These are phyloP conservation scores for Zoysia pacifica DNA, from an alignment of 176 grass and related monocot species.

Conservation along the genomic window DNA sequence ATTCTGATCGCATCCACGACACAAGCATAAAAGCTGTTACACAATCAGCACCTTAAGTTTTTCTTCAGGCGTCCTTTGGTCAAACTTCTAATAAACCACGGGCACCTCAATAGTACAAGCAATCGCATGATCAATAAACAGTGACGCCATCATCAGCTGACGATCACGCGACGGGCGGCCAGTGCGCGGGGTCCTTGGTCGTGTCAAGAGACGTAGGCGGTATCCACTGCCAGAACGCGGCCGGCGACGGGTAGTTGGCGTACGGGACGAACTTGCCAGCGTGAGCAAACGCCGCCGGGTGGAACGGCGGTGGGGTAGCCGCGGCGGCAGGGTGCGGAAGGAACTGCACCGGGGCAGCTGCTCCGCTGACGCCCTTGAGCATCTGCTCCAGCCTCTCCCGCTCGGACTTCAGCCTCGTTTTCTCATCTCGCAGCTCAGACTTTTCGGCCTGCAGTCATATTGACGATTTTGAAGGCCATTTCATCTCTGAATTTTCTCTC, in stretches of 20 bases:
- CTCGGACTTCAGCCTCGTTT: conserved; percentile 78
- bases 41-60: conserved; percentile 40
- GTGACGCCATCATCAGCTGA: background rate
- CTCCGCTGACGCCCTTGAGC: conserved; percentile 56
- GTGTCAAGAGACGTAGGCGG: conserved; percentile 88
- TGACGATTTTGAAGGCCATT: background rate
- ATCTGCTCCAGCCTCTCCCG: conserved; percentile 84
- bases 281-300: conserved; percentile 48
- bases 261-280: conserved; percentile 59
- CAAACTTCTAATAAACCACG: conserved; percentile 35
- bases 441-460: conserved; percentile 66
- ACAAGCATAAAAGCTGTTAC: conserved; percentile 40
- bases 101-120: conserved; percentile 14
- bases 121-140: background rate
- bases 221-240: conserved; percentile 92
- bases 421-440: conserved; percentile 81
- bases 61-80: conserved; percentile 22
- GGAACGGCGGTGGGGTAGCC: conserved; percentile 35
- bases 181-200: conserved; percentile 76
- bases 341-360: conserved; percentile 52
- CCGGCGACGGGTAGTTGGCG: conserved; percentile 63
- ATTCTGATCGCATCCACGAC: conserved; percentile 31
- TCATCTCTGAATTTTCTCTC: background rate
- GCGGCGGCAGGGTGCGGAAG: conserved; percentile 51
- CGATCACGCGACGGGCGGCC: conserved; percentile 88